phyloP scores from a whole-genome alignment of 2,329 filamentous ascomycete species.

The Leptographium procerum region DNA sequence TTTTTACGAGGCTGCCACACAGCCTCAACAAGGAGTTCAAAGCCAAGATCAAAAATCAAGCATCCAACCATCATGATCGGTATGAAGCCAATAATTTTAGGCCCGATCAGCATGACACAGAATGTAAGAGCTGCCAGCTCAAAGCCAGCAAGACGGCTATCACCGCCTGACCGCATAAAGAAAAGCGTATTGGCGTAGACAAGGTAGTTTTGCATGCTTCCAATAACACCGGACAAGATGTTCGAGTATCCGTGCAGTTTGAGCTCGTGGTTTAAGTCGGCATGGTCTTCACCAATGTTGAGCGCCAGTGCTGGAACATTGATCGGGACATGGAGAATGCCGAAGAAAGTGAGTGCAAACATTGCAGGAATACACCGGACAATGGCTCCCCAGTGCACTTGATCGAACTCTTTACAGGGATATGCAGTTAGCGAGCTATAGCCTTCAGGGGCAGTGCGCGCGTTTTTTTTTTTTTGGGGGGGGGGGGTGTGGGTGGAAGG shows the following conservation, averaged over 20 bases:
- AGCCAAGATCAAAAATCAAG: conserved; percentile 87
- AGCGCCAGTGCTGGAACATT: conserved; percentile 91
- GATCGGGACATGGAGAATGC: conserved; percentile 92
- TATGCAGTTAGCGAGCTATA: conserved; percentile 11
- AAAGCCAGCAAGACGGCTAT: conserved; percentile 74
- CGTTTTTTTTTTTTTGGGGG: no score
- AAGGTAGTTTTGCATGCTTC: conserved; percentile 92
- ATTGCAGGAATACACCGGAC: conserved; percentile 82
- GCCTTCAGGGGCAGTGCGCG: conserved; percentile 18
- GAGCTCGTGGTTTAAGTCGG: conserved; percentile 82
- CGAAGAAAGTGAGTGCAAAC: conserved; percentile 95
- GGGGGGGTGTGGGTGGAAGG: no score
- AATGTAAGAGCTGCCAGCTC: conserved; percentile 73
- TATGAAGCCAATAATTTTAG: conserved; percentile 82
- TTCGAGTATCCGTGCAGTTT: conserved; percentile 92
- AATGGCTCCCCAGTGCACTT: conserved; percentile 75
- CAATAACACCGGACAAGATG: conserved; percentile 71
- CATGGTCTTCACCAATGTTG: conserved; percentile 82
- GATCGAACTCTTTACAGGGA: conserved; percentile 54
- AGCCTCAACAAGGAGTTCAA: conserved; percentile 82
- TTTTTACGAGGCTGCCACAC: conserved; percentile 82
- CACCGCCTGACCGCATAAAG: conserved; percentile 86
- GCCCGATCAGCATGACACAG: conserved; percentile 74
- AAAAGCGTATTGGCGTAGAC: conserved; percentile 97
- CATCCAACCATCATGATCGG: conserved; percentile 95